Conservation (phyloP, 129 eudicot species). For the Flaveria linearis region DNA sequence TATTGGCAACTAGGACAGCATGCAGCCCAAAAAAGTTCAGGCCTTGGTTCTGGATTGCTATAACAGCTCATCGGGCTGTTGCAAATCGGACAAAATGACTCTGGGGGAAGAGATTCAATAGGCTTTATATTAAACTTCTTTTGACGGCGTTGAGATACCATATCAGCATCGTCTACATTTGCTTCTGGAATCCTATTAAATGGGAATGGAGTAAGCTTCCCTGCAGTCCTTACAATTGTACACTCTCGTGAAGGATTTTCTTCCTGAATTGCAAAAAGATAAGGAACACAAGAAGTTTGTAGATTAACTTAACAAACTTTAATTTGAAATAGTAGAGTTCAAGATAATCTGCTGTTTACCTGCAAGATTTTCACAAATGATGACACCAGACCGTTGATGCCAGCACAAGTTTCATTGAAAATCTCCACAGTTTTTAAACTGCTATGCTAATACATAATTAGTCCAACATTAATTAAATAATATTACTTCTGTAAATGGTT, state of each 20-base stretch:
- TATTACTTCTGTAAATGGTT: neutral
- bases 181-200: conserved; percentile 76
- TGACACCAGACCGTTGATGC: conserved; percentile 81
- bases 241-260: conserved; percentile 96
- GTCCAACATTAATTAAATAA: conserved; percentile 9
- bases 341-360: conserved; percentile 43
- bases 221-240: conserved; percentile 93
- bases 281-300: neutral
- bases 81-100: conserved; percentile 83
- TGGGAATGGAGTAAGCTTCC: conserved; percentile 88
- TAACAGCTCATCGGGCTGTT: conserved; percentile 56
- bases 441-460: conserved; percentile 49
- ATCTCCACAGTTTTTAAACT: conserved; percentile 73
- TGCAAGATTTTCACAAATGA: conserved; percentile 82
- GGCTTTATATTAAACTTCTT: conserved; percentile 78
- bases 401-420: conserved; percentile 48
- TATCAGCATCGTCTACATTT: conserved; percentile 39
- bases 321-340: neutral
- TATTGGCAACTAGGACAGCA: conserved; percentile 86
- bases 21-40: conserved; percentile 29
- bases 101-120: conserved; percentile 76
- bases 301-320: conserved; percentile 1
- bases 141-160: conserved; percentile 76
- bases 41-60: conserved; percentile 31
- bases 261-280: conserved; percentile 51